Evolutionary conservation across 1,284 basidiomycete genomes (phyloP), one percentile per base, ranked within the genome.

Genomic region (Ustilago tritici): DNA sequence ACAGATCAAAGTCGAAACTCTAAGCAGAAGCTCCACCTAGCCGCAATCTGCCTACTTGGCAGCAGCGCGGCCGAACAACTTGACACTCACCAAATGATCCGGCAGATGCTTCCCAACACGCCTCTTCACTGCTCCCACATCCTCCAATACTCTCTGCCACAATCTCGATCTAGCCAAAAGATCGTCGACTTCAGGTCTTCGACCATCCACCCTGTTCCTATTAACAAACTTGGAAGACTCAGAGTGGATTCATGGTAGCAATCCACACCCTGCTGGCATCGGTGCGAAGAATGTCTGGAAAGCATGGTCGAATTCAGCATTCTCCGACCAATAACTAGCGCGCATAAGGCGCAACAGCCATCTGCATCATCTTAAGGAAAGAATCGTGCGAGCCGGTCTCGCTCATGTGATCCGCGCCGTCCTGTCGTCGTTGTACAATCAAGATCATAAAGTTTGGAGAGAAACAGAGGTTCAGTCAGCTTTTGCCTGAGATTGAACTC

Each of bases 171-270:
- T 66, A 2, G 74, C 78, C 35, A 83, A 61, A 5, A 52, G 50
- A 59, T 83, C 80, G 12, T 72, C 70, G 2, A 75, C 69, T 58
- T 83, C 82, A 4, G 82, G 82, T 2, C 82, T 43, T 4, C 70
- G 36, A 12, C 62, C 62, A 43, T 64, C 60, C 46, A 65, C 76
- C 19, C 49, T 58, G 59, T 71, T 67, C 0, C 80, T 35, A 50
- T 79, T 78, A 56, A 83, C 49, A 50, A 76, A 83, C 10, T 31
- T 14, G 79, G 76, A 15, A 82, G 66, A n/a, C 82, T 80, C 4
- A 79, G 54, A 9, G 41, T 60, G 12, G 41, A 46, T 17, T 61
- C 36, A 38, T 38, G 36, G 14, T 38, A 28, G 23, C 23, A 28
- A 28, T 28, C 3, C 23, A 28, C 23, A 28, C 23, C 23, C 23